Percentiles rank a stretch among this genome's conserved stretches.
These are phyloP conservation scores for Psidium friedrichsthalianum DNA, from an alignment of 345 rosid species.

Conservation along the genomic window DNA sequence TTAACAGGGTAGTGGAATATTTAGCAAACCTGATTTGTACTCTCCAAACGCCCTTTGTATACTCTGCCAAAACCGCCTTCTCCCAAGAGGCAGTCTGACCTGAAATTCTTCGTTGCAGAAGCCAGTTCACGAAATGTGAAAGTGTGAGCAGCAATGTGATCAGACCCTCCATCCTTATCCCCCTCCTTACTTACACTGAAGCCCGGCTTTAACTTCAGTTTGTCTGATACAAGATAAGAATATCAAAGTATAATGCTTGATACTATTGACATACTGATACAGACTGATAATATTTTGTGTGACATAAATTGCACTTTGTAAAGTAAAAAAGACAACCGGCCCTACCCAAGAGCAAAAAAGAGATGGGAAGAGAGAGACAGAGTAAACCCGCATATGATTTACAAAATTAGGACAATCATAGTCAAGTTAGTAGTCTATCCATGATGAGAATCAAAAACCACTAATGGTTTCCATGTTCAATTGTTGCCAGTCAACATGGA, in stretches of 20 bases:
- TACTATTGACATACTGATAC: neutral
- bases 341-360: neutral
- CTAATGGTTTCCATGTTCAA: neutral
- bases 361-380: neutral
- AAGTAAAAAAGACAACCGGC: neutral
- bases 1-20: neutral
- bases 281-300: neutral
- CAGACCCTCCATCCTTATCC: constrained; percentile 36
- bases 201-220: constrained; percentile 18
- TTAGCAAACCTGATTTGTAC: constrained; percentile 39
- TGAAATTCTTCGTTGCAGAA: constrained; percentile 51
- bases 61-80: constrained; percentile 74
- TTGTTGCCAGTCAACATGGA: neutral
- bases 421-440: neutral
- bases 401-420: neutral
- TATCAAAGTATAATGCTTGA: neutral
- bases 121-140: constrained; percentile 67
- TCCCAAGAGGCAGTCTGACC: constrained; percentile 56
- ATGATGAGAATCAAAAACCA: neutral
- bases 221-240: constrained; percentile 19
- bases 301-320: neutral
- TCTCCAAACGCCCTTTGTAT: constrained; percentile 54
- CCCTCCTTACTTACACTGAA: constrained; percentile 19
- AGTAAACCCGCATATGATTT: neutral
- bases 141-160: constrained; percentile 47